phyloP scores from a whole-genome alignment of 2,329 filamentous ascomycete species.

The Anisogramma anomala region DNA sequence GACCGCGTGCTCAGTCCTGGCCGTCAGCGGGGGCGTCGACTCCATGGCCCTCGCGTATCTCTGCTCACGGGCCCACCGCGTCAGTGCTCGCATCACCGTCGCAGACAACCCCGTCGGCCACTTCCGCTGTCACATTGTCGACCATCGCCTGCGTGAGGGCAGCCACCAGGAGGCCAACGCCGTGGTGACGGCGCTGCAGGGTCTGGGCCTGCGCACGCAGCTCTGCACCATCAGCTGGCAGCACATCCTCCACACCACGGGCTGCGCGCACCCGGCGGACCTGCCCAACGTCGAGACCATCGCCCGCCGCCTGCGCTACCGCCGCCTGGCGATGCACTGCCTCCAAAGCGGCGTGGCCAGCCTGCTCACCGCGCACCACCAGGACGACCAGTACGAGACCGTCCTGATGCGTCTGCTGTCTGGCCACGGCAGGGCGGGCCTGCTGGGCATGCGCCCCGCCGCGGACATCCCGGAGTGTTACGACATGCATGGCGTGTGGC shows the following conservation, averaged over 20 bases:
- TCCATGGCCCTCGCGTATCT: conserved; percentile 91
- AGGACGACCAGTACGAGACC: conserved; percentile 86
- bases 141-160: conserved; percentile 44
- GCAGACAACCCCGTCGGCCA: conserved; percentile 32
- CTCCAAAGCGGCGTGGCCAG: conserved; percentile 37
- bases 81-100: conserved; percentile 26
- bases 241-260: conserved; percentile 18
- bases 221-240: conserved; percentile 38
- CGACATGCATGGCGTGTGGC: conserved; percentile 59
- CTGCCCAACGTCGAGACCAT: conserved; percentile 62
- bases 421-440: conserved; percentile 56
- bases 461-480: conserved; percentile 74
- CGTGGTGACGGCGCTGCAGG: conserved; percentile 29
- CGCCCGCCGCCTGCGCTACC: conserved; percentile 66
- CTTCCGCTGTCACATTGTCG: conserved; percentile 39
- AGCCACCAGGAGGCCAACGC: conserved; percentile 40
- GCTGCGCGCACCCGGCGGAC: conserved; percentile 22
- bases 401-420: conserved; percentile 65
- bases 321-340: conserved; percentile 53
- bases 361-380: conserved; percentile 74
- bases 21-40: conserved; percentile 85
- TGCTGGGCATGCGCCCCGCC: conserved; percentile 55
- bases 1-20: conserved; percentile 44
- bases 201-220: conserved; percentile 24
- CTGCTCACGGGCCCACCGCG: conserved; percentile 38